Percentiles rank a stretch among this genome's conserved stretches.
phyloP scores from a whole-genome alignment of 441 rosid genomes.

The Pelargonium fulgidum region DNA sequence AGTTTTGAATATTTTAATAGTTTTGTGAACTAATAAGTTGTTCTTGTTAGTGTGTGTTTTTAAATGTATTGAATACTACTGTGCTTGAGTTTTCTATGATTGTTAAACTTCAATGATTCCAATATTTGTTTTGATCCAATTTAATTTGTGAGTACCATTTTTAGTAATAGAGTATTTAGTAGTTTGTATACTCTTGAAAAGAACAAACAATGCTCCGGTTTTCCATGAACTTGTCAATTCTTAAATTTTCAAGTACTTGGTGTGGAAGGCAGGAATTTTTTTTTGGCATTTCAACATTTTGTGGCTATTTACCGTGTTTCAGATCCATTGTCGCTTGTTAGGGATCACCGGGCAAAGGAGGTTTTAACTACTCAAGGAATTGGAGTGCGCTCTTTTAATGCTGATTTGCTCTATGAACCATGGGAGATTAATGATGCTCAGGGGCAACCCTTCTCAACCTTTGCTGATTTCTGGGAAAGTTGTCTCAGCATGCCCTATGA shows the following conservation, averaged over 20 bases:
- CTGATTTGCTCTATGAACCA: constrained; percentile 95
- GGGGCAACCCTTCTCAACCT: constrained; percentile 69
- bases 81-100: neutral
- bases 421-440: constrained; percentile 85
- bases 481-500: constrained; percentile 96
- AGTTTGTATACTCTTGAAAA: neutral
- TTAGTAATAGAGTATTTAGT: neutral
- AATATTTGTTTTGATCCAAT: neutral
- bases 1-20: neutral
- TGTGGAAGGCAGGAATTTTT: neutral
- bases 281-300: constrained; percentile 11
- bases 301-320: constrained; percentile 30
- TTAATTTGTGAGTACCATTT: neutral
- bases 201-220: neutral
- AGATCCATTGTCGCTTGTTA: constrained; percentile 88
- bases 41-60: neutral
- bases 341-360: constrained; percentile 90
- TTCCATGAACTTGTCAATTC: constrained; percentile 2
- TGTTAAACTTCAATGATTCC: neutral
- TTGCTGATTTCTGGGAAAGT: constrained; percentile 82
- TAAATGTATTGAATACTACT: neutral
- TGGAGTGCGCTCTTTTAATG: constrained; percentile 71
- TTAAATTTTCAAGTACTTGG: constrained; percentile 13
- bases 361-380: constrained; percentile 62
- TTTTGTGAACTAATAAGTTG: neutral